Base-by-base conservation (phyloP, 2,329 filamentous ascomycete species). In the Ophiostoma pallidulum region DNA sequence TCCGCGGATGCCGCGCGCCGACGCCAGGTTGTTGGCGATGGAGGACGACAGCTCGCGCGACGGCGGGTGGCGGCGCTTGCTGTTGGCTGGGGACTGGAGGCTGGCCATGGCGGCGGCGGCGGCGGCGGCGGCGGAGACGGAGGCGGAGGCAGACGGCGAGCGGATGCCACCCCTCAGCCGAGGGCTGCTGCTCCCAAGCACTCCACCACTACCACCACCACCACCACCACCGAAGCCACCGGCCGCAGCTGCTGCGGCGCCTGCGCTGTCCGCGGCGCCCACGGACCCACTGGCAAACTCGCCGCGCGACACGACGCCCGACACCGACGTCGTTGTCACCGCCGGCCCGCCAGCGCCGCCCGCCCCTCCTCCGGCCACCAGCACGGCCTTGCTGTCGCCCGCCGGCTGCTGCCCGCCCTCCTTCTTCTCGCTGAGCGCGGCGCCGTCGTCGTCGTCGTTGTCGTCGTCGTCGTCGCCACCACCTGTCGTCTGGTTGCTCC, bases 21-120 rank as follows among this genome's bases (percentile, higher is more conserved):
- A 88, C 13, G 89, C 89, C 37, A 95, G 69, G 59, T 94, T 94
- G 65, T 80, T 94, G 22, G 87, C 88, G 52, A 95, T 94, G 1
- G 88, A 94, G 1, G 87, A 87, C 3, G 82, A 79, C 50, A 83
- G 69, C 49, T 90, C 84, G 49, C 87, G 79, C 22, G 78, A 71
- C 63, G 77, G 59, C 62, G 78, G 61, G 69, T 73, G 72, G 28
- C 70, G 69, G 10, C 70, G 71, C 51, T 40, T 42, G 35, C 26
- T 18, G 10, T 22, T 19, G n/a, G 68, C n/a, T n/a, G n/a, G n/a
- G n/a, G n/a, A n/a, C 51, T 4, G 49, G 20, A 41, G 19, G 37
- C 13, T 51, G 16, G 51, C 46, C 51, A 53, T 49, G 1, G 51
- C 51, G 9, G 45, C 45, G 1, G 51, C 45, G 3, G 47, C 42